phyloP scores from a whole-genome alignment of 202 grass and related monocot species.

The Schoenoplectus triqueter region DNA sequence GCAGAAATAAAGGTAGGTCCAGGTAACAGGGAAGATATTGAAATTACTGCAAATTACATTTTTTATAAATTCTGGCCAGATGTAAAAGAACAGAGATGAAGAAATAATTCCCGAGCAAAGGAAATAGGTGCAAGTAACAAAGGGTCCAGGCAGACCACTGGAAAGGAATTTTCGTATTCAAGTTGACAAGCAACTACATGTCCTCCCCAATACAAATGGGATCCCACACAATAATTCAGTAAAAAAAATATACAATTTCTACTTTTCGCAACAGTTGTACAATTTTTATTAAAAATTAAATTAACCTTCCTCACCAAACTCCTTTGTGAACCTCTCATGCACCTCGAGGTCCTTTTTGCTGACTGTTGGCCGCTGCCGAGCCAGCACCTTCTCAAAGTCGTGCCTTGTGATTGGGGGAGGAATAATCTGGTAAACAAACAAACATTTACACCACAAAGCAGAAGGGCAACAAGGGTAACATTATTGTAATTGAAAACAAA shows the following conservation, averaged over 20 bases:
- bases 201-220: slow-evolving; percentile 35
- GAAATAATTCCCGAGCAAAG: neutral
- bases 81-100: neutral
- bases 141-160: slow-evolving; percentile 7
- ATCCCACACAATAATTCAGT: slow-evolving; percentile 39
- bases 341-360: slow-evolving; percentile 89
- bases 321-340: slow-evolving; percentile 89
- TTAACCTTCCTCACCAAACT: slow-evolving; percentile 92
- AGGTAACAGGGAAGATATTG: neutral
- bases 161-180: slow-evolving; percentile 26
- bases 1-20: neutral
- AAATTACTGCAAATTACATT: neutral
- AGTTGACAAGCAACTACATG: slow-evolving; percentile 32
- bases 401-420: slow-evolving; percentile 74
- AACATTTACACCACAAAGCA: slow-evolving; percentile 10
- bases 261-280: slow-evolving; percentile 22
- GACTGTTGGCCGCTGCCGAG: slow-evolving; percentile 78
- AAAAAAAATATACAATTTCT: slow-evolving; percentile 48
- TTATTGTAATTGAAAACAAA: neutral
- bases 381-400: slow-evolving; percentile 77
- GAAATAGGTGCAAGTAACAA: slow-evolving; percentile 10
- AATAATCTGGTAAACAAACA: slow-evolving; percentile 52
- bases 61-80: neutral
- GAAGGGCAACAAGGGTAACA: neutral
- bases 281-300: slow-evolving; percentile 39